These are phyloP conservation scores for Blastomyces silverae DNA, from an alignment of 2,329 filamentous ascomycete genomes.

Conservation along the genomic window DNA sequence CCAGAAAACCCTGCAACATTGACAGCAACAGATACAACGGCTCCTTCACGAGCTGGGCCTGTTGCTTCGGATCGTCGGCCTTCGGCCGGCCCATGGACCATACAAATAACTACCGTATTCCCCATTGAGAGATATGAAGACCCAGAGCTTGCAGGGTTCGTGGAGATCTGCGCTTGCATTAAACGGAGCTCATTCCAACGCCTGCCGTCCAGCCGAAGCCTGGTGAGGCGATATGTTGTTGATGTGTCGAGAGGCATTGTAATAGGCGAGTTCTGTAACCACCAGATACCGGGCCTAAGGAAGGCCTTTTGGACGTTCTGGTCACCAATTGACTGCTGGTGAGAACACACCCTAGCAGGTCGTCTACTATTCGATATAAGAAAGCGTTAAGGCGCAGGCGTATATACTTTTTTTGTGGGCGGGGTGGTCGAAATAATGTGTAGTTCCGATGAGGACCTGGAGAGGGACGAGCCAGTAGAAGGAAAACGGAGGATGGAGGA, in stretches of 20 bases:
- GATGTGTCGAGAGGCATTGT: constrained; percentile 91
- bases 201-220: constrained; percentile 73
- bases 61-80: constrained; percentile 47
- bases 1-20: constrained; percentile 81
- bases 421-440: not conserved
- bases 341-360: not conserved
- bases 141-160: constrained; percentile 85
- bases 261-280: not conserved
- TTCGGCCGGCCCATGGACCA: constrained; percentile 79
- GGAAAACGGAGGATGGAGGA: not conserved
- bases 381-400: not conserved
- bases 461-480: not conserved
- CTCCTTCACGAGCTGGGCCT: constrained; percentile 46
- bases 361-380: not conserved
- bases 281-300: not conserved
- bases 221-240: constrained; percentile 79
- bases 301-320: not conserved
- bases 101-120: constrained; percentile 94
- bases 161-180: constrained; percentile 81
- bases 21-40: constrained; percentile 72
- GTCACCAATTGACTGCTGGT: not conserved
- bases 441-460: not conserved
- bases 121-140: constrained; percentile 94
- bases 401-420: not conserved
- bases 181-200: constrained; percentile 96